phyloP scores from a whole-genome alignment of 768 basidiomycete genomes.

The Amanita exitialis region DNA sequence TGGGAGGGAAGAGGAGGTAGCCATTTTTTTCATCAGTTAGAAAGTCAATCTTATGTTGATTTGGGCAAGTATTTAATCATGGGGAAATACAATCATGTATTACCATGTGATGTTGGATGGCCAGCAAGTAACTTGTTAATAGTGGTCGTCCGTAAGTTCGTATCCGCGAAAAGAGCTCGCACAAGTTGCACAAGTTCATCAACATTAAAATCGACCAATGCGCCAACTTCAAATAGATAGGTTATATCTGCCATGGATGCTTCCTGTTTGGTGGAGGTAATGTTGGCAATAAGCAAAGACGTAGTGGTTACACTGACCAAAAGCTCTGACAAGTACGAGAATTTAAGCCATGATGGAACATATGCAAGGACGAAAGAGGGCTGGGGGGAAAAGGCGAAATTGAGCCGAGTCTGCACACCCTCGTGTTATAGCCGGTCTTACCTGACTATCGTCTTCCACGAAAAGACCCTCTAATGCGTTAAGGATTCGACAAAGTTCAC shows the following conservation, averaged over 20 bases:
- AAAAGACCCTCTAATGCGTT: slow-evolving; percentile 77
- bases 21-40: too few species aligned
- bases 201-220: slow-evolving; percentile 81
- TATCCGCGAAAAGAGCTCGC: slow-evolving; percentile 82
- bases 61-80: background rate
- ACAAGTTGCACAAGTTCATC: slow-evolving; percentile 79
- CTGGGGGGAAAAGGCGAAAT: slow-evolving; percentile 19
- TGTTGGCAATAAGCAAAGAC: background rate
- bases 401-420: background rate
- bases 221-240: slow-evolving; percentile 86
- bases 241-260: slow-evolving; percentile 88
- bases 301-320: slow-evolving; percentile 44
- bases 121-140: slow-evolving; percentile 65
- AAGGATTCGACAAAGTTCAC: slow-evolving; percentile 74
- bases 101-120: background rate
- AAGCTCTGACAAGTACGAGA: slow-evolving; percentile 87
- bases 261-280: slow-evolving; percentile 39
- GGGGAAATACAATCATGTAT: background rate
- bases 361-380: slow-evolving; percentile 73
- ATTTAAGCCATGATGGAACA: slow-evolving; percentile 92
- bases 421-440: slow-evolving; percentile 16
- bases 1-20: background rate
- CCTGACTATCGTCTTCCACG: slow-evolving; percentile 52
- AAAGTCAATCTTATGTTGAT: too few species aligned
- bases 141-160: slow-evolving; percentile 67